These are phyloP conservation scores for Lepiota venenata DNA, from an alignment of 768 basidiomycete genomes.

Conservation along the genomic window DNA sequence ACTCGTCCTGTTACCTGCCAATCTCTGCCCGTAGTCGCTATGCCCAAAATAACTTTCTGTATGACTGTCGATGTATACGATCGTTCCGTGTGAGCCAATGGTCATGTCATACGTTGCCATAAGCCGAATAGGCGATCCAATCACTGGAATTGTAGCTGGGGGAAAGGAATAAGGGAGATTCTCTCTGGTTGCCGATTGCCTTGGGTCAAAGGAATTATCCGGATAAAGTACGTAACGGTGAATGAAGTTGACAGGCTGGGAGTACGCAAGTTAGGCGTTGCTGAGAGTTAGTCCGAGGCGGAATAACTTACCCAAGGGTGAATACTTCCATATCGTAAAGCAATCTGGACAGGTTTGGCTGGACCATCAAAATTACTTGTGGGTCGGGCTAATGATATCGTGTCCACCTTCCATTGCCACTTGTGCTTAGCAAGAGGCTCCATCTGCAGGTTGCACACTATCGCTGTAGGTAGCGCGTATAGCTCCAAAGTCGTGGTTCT, in stretches of 20 bases:
- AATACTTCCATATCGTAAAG: conserved; percentile 56
- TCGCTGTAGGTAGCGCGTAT: conserved; percentile 32
- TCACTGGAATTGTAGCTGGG: conserved; percentile 32
- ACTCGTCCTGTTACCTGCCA: conserved; percentile 38
- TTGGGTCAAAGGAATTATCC: conserved; percentile 33
- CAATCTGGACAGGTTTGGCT: conserved; percentile 34
- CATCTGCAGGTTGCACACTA: conserved; percentile 18
- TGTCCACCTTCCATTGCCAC: conserved; percentile 60
- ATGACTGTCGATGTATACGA: conserved; percentile 65
- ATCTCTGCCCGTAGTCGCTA: conserved; percentile 52
- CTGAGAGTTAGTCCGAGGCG: neutral
- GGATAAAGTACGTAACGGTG: conserved; percentile 55
- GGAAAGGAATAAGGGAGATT: conserved; percentile 46
- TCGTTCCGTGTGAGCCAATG: conserved; percentile 57
- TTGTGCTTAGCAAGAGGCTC: conserved; percentile 42
- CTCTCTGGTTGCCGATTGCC: conserved; percentile 20
- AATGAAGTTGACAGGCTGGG: conserved; percentile 60
- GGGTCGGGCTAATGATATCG: conserved; percentile 30
- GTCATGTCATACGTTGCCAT: conserved; percentile 52
- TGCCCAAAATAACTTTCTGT: conserved; percentile 45
- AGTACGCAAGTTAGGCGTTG: neutral
- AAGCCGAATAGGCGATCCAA: conserved; percentile 55
- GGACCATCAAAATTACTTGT: neutral
- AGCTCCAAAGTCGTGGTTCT: conserved; percentile 39
- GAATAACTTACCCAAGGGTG: conserved; percentile 47